Base-by-base conservation (phyloP, 1,284 basidiomycete species). In the Exobasidium cylindrosporum region DNA sequence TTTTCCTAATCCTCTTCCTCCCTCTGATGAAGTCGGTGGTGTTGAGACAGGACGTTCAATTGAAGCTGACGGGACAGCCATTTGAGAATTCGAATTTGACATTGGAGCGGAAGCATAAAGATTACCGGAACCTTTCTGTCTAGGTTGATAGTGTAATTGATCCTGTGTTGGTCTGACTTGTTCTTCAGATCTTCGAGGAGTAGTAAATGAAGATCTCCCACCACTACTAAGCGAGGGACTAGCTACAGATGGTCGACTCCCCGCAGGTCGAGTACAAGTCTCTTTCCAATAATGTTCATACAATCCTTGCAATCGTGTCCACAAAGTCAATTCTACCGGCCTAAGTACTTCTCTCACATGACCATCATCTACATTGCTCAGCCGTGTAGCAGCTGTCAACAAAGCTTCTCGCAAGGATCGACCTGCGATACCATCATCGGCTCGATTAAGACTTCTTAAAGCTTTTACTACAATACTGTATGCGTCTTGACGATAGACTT, bases 401-500 rank as follows among this genome's bases (percentile, higher is more conserved):
- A 21, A 43, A n/a, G 56, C 44, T 26, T 47, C 56, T 14, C 56
- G 21, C 23, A 44, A 21, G 4, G 40, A 4, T 43, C 56, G 21
- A 26, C 44, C 46, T 30, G 40, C 28, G 29, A 52, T 24, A 17
- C 44, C 32, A 45, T 56, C 29, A 43, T 45, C 54, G 21, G 31
- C 28, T 13, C 17, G 55, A 0, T 62, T 61, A 40, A 73, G 52
- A 29, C 64, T 61, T n/a, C 65, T 62, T 14, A 67, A 62, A 17
- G 68, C 70, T 55, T 74, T 72, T 31, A 54, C 55, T 21, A 74
- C 54, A 44, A 74, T 74, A 17, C 62, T 65, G 47, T 63, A 66
- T 21, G 72, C 72, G 23, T 74, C 72, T 3, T 68, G 67, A 2
- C 68, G 62, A 62, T 71, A 71, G 21, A 69, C 66, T 56, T 69